A percentile compares a stretch with the other conserved stretches of the same genome.
Conservation (phyloP, 805 yeast species). For the Saccharomycopsis fermentans region DNA sequence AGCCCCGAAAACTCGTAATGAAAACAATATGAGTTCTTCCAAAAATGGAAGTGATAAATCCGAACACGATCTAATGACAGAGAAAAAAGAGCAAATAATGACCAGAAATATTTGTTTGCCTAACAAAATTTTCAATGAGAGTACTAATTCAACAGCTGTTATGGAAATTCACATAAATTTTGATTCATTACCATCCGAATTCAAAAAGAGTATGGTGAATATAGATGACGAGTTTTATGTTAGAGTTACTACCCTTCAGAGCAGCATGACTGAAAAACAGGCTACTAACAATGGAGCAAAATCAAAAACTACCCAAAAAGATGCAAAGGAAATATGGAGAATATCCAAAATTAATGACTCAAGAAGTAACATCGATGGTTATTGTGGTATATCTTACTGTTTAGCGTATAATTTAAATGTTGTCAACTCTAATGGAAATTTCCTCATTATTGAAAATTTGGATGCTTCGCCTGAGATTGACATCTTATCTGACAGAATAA, state of each 20-base stretch:
- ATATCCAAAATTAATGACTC: neutral
- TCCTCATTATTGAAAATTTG: conserved; percentile 32
- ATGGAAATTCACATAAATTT: conserved; percentile 11
- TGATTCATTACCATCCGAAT: neutral
- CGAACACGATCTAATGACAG: conserved; percentile 8
- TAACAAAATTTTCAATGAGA: conserved; percentile 28
- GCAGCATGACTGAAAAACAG: neutral
- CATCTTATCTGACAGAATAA: neutral
- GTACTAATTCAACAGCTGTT: neutral
- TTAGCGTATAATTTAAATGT: conserved; percentile 49
- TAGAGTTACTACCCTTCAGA: neutral
- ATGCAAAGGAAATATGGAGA: neutral
- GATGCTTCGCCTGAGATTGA: neutral
- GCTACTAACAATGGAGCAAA: neutral
- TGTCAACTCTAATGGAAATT: conserved; percentile 39
- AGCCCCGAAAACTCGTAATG: conserved; percentile 51
- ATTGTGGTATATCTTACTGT: conserved; percentile 38
- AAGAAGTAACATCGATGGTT: conserved; percentile 22
- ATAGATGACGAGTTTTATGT: neutral
- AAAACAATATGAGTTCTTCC: conserved; percentile 19
- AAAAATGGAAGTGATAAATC: neutral
- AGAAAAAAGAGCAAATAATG: conserved; percentile 29
- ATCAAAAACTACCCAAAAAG: neutral
- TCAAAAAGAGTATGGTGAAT: neutral
- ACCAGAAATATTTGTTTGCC: conserved; percentile 50